Evolutionary conservation across 2,329 filamentous ascomycete species (phyloP).

Genomic region (Nigrograna mackinnonii): DNA sequence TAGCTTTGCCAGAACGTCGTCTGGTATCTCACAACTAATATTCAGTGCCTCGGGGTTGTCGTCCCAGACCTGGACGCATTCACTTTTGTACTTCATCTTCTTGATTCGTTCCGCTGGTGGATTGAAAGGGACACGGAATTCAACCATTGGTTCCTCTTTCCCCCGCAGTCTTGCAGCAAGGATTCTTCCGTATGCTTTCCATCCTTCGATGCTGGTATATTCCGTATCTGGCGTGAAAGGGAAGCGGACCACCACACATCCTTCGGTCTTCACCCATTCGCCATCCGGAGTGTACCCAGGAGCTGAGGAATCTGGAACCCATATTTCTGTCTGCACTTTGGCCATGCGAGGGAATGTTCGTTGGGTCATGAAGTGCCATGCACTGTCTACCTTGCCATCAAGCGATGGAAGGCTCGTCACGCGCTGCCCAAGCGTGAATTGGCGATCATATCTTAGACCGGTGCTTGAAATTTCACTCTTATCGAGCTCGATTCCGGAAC

Average conservation of each 20-base stretch:
- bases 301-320: slow-evolving; percentile 67
- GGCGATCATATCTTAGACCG: slow-evolving; percentile 77
- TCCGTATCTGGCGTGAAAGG: slow-evolving; percentile 51
- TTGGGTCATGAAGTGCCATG: slow-evolving; percentile 74
- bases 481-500: slow-evolving; percentile 73
- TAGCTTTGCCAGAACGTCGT: slow-evolving; percentile 65
- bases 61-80: slow-evolving; percentile 68
- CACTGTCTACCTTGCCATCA: slow-evolving; percentile 43
- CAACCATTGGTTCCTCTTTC: slow-evolving; percentile 60
- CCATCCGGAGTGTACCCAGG: slow-evolving; percentile 53
- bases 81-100: slow-evolving; percentile 61
- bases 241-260: slow-evolving; percentile 70
- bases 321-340: slow-evolving; percentile 68
- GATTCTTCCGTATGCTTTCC: slow-evolving; percentile 35
- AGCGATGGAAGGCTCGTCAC: slow-evolving; percentile 46
- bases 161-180: slow-evolving; percentile 35
- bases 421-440: slow-evolving; percentile 79
- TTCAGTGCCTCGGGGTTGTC: slow-evolving; percentile 56
- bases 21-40: slow-evolving; percentile 47
- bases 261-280: slow-evolving; percentile 56
- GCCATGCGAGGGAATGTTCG: slow-evolving; percentile 72
- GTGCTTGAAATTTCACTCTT: slow-evolving; percentile 65
- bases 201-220: slow-evolving; percentile 29
- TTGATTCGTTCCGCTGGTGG: slow-evolving; percentile 63
- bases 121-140: slow-evolving; percentile 69